Percentiles rank a stretch among this genome's conserved stretches.
These are phyloP conservation scores for Tritrichomonas musculus DNA, from an alignment of 208 protist species.

Conservation along the genomic window DNA sequence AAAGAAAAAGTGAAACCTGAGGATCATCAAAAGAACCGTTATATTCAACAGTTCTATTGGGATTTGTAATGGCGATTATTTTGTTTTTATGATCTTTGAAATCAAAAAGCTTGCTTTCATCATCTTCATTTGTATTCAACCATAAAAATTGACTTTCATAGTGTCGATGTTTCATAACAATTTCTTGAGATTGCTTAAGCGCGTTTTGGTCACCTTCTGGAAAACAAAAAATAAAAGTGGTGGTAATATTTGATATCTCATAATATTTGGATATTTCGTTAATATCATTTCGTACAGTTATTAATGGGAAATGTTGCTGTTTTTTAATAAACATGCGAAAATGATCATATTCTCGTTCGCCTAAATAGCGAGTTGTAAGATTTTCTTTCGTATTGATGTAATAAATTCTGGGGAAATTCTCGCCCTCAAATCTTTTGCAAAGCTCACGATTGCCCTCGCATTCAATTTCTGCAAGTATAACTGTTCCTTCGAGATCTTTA, in stretches of 20 bases:
- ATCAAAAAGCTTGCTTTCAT: background rate
- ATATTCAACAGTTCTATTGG: background rate
- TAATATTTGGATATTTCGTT: background rate
- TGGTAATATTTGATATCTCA: background rate
- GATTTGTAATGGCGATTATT: background rate
- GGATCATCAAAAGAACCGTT: background rate
- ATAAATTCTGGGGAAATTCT: constrained; percentile 14
- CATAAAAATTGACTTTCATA: background rate
- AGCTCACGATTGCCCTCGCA: background rate
- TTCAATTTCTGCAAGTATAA: background rate
- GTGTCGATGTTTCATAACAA: background rate
- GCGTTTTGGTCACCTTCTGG: too few relatives aligned
- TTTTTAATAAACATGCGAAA: background rate
- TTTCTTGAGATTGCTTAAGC: too few relatives aligned
- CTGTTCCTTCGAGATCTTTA: background rate
- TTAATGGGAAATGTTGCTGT: background rate
- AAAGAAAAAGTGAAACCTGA: background rate
- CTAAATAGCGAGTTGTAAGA: background rate
- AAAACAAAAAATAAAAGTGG: background rate
- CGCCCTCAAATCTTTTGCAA: background rate
- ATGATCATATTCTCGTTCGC: background rate
- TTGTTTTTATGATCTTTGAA: background rate
- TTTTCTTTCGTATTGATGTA: background rate
- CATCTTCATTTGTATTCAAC: background rate
- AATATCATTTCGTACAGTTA: background rate